Conservation (phyloP, 352 stramenopile genomes). For the Peronospora farinosa region DNA sequence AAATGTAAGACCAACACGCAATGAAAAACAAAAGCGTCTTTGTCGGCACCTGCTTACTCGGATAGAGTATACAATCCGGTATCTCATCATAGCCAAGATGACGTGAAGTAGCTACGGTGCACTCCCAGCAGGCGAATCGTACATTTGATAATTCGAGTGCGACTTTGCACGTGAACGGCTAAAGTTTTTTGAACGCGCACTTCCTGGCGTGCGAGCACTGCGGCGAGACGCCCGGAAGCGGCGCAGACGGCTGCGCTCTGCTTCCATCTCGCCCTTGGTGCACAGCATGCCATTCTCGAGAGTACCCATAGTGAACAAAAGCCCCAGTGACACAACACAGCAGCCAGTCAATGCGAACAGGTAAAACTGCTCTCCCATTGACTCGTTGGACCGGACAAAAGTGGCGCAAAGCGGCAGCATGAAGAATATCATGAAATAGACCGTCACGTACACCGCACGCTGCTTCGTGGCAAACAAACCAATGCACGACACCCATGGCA, state of each 20-base stretch:
- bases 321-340: conserved; percentile 34
- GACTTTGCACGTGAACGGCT: conserved; percentile 59
- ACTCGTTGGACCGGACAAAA: conserved; percentile 35
- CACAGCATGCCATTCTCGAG: conserved; percentile 65
- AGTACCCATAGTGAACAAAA: conserved; percentile 52
- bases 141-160: conserved; percentile 67
- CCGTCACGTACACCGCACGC: conserved; percentile 53
- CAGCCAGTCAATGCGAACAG: conserved; percentile 46
- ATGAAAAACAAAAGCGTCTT: conserved; percentile 12
- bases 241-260: conserved; percentile 45
- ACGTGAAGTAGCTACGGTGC: conserved; percentile 27
- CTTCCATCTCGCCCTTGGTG: conserved; percentile 53
- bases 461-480: conserved; percentile 64
- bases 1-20: conserved; percentile 18
- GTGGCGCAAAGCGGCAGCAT: conserved; percentile 42
- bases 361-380: conserved; percentile 48
- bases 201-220: conserved; percentile 51
- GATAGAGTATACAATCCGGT: conserved; percentile 19
- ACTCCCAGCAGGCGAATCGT: conserved; percentile 49
- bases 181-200: conserved; percentile 51
- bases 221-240: conserved; percentile 44
- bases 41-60: conserved; percentile 11
- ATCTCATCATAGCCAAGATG: conserved; percentile 17
- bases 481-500: conserved; percentile 67
- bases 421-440: conserved; percentile 78